Evolutionary conservation across 2,329 filamentous ascomycete species (phyloP), one percentile per base, ranked within the genome.

Genomic region (Fusarium ambrosium): DNA sequence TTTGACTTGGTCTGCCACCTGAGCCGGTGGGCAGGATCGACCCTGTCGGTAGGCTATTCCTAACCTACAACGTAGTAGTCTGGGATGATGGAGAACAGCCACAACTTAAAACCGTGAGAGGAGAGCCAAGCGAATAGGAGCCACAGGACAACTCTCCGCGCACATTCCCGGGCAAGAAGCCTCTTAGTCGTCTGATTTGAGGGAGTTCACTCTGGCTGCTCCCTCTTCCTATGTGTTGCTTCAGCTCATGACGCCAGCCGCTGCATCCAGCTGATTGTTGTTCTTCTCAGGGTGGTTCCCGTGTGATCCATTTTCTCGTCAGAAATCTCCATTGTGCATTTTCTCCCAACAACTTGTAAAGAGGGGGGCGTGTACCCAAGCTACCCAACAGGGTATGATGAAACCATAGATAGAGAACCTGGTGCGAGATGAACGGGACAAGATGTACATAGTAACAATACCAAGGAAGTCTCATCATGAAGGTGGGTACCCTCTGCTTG

Each of bases 331-430:
- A 39, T 43, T 53, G 39, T 18, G 27, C 27, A 27, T 59, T 41
- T 41, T 32, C 22, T 36, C 4, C 51, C 68, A 45, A 43, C 32
- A 34, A 58, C 68, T 29, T n/a, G 29, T 24, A 43, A 75, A 29
- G 48, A 53, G 48, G 48, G 64, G 68, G 69, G 65, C 10, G 62
- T 70, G 61, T 55, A 22, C 27, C 41, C 16, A 56, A 51, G 14
- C 45, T 37, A 22, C 61, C 10, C 34, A 20, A 55, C 51, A 20
- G n/a, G 22, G 36, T 32, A 68, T 39, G 51, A 69, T 63, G 45
- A 72, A 74, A 72, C 48, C 34, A 18, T 51, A 22, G 65, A 64
- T 32, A 61, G 51, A 16, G 41, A 69, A 61, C 51, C 32, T 27
- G 29, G 39, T 53, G 36, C 24, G 18, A 64, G n/a, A 59, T 41